Evolutionary conservation across 2,329 filamentous ascomycete species (phyloP).

Genomic region (Blumeria graminis): DNA sequence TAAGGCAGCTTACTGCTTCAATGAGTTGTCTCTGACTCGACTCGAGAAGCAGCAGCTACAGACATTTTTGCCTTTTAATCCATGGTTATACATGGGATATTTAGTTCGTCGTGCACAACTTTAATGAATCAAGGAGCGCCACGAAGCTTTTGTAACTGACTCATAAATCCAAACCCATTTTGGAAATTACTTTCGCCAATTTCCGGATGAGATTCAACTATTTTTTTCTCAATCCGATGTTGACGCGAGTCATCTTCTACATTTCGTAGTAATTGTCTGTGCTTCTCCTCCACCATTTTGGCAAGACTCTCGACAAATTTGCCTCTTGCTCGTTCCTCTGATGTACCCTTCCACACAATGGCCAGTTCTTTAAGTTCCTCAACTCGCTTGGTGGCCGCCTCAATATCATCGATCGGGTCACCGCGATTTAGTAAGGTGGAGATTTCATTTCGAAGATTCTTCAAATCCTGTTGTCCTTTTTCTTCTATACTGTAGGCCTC

Average conservation of each 20-base stretch:
- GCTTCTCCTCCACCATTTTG: constrained; percentile 57
- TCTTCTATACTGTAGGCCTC: constrained; percentile 52
- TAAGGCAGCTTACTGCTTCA: no score
- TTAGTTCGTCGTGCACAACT: no score
- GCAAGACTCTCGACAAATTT: constrained; percentile 64
- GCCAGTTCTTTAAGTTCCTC: constrained; percentile 54
- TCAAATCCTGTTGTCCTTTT: constrained; percentile 62
- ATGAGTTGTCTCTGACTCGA: no score
- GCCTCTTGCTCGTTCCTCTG: constrained; percentile 65
- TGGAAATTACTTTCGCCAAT: constrained; percentile 7
- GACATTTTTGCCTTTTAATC: no score
- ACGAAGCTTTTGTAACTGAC: constrained; percentile 15
- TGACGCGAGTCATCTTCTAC: constrained; percentile 11
- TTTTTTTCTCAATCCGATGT: constrained; percentile 9
- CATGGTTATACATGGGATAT: no score
- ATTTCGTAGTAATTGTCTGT: constrained; percentile 14
- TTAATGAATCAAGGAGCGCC: constrained; percentile 6
- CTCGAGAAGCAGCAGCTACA: no score
- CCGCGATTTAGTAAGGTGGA: constrained; percentile 34
- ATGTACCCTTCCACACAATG: constrained; percentile 82
- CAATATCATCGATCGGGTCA: constrained; percentile 41
- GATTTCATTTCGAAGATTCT: constrained; percentile 47
- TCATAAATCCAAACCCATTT: constrained; percentile 16
- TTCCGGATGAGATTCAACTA: constrained; percentile 6
- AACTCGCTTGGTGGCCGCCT: constrained; percentile 49